Percentiles rank a stretch among this genome's conserved stretches.
Conservation (phyloP, 2,329 filamentous ascomycete genomes). For the Hymenoscyphus repandus region DNA sequence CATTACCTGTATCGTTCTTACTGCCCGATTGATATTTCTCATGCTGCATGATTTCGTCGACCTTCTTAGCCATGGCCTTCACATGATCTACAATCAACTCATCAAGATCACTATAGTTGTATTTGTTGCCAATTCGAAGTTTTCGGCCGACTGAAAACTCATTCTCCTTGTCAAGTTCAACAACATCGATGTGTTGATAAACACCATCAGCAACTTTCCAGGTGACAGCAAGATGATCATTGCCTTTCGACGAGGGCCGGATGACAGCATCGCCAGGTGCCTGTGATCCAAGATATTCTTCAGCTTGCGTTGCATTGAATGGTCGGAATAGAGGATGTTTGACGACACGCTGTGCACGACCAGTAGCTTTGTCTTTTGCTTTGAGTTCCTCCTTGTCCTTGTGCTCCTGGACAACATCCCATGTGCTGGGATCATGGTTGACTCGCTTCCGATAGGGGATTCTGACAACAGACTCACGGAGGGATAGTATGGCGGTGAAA, state of each 20-base stretch:
- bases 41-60: slow-evolving; percentile 90
- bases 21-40: slow-evolving; percentile 88
- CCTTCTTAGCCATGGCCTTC: slow-evolving; percentile 96
- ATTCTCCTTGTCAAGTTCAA: slow-evolving; percentile 94
- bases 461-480: slow-evolving; percentile 75
- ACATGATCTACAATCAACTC: slow-evolving; percentile 96
- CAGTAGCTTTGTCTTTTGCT: slow-evolving; percentile 80
- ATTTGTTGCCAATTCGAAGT: slow-evolving; percentile 80
- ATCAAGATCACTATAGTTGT: slow-evolving; percentile 92
- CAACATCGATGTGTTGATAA: slow-evolving; percentile 96
- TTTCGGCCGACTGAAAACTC: slow-evolving; percentile 89
- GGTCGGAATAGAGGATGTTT: slow-evolving; percentile 95
- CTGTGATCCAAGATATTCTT: slow-evolving; percentile 87
- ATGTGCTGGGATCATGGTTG: slow-evolving; percentile 73
- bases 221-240: slow-evolving; percentile 90
- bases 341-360: slow-evolving; percentile 87
- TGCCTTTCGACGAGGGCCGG: slow-evolving; percentile 88
- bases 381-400: slow-evolving; percentile 77
- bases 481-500: slow-evolving; percentile 75
- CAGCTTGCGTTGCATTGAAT: slow-evolving; percentile 87
- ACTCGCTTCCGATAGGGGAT: slow-evolving; percentile 64
- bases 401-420: slow-evolving; percentile 79
- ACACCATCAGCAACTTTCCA: slow-evolving; percentile 97
- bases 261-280: slow-evolving; percentile 88
- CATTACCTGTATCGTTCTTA: slow-evolving; percentile 77